Evolutionary conservation across 2,329 filamentous ascomycete species (phyloP), one percentile per base, ranked within the genome.

Genomic region (Dichotomopilus funicola): DNA sequence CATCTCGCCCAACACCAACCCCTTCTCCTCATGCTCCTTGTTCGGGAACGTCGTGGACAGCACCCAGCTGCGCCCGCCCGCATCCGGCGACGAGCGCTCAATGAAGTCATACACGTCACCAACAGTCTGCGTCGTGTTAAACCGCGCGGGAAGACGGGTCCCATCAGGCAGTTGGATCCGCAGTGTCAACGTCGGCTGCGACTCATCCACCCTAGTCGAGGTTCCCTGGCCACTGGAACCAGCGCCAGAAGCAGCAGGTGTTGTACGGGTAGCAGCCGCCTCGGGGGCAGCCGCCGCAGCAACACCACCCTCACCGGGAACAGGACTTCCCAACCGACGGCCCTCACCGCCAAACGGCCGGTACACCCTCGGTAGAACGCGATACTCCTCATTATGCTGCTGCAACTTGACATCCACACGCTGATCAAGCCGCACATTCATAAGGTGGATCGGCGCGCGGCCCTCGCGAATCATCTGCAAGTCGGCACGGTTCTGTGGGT

Each of bases 21-120:
- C 71, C 70, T 85, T 85, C 65, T 94, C 87, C 1, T 78, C 84
- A 60, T 92, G 80, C 53, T 92, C 87, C 72, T 89, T 91, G 66
- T 83, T 89, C 4, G 89, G 89, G 70, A 94, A 94, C 0, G 88
- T 92, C 0, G 89, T 94, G 61, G 86, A 87, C 44, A 95, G 74
- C 2, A 89, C 86, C 77, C 87, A 94, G 4, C 77, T 64, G n/a
- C 88, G 78, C 41, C 71, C 67, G 35, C 74, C 73, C 49, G 80
- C 79, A 6, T 77, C 78, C 0, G 83, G 68, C 33, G 80, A 85
- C 0, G 87, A 79, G n/a, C 79, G 76, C 56, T 81, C 74, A 58
- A 92, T 82, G 64, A 92, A 92, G 7, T 77, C 75, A 69, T 94
- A 92, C 7, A 95, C 79, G 61, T 92, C 86, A 12, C 83, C 86